Evolutionary conservation across 1,284 basidiomycete genomes (phyloP), one percentile per base, ranked within the genome.

Genomic region (Pseudozyma tsukubaensis): DNA sequence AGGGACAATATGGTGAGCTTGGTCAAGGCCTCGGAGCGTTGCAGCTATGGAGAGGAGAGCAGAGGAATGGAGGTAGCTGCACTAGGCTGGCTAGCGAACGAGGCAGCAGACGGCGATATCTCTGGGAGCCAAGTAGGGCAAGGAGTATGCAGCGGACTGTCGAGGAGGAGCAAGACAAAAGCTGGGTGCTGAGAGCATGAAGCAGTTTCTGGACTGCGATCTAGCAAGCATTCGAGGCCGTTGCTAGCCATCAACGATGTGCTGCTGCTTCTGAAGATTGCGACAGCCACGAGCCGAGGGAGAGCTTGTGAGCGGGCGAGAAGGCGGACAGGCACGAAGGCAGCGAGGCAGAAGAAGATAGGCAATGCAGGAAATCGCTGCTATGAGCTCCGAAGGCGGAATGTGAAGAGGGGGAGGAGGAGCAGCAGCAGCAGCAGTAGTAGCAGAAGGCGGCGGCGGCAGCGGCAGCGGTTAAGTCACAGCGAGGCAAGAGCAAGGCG

Each of bases 171-270:
- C 14, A 16, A 40, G 39, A 35, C 21, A 13, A 54, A 37, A 54
- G 52, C 52, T 54, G 52, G 52, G 52, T 54, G 52, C 39, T 11
- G 34, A 34, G 14, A 48, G 53, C 32, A 47, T 37, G 43, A 37
- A 55, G 44, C 32, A 36, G 42, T 13, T 9, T 43, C 18, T 24
- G 11, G 44, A 45, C 44, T 45, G 44, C 21, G 24, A 12, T 18
- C 4, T 24, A 4, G 18, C 42, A n/a, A n/a, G 16, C 18, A 24
- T 45, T 24, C 19, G 24, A 11, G 13, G 44, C 37, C 16, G 42
- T 43, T 29, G 24, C 24, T 29, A 29, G 24, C 24, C 24, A 29
- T 29, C 24, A 29, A 29, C 24, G 24, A 29, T 29, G 24, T 29
- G 6, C 24, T 29, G 24, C 24, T 29, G 24, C 24, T n/a, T n/a